These are phyloP conservation scores for Candida yuanshanica DNA, from an alignment of 805 yeast genomes.

Conservation along the genomic window DNA sequence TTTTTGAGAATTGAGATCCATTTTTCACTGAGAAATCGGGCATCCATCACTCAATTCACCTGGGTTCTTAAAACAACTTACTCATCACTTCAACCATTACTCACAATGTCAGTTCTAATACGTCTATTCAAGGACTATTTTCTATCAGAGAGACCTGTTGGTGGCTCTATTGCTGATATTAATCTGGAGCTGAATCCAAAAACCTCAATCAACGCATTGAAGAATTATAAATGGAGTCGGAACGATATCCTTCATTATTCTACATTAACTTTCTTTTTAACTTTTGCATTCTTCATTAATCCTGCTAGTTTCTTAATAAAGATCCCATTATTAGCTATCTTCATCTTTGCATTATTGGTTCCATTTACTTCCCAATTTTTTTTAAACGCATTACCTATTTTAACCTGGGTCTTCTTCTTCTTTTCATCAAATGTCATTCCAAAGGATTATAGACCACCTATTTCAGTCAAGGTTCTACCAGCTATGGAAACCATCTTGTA, in stretches of 20 bases:
- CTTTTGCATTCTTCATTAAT: conserved; percentile 52
- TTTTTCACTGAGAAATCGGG: no score
- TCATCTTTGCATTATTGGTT: conserved; percentile 44
- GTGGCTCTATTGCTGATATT: conserved; percentile 44
- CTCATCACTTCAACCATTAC: no score
- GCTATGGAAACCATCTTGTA: conserved; percentile 88
- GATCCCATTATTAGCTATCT: conserved; percentile 28
- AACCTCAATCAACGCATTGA: conserved; percentile 35
- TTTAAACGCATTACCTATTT: conserved; percentile 74
- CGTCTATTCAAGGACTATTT: conserved; percentile 44
- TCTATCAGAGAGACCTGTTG: conserved; percentile 46
- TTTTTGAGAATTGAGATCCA: no score
- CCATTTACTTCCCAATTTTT: conserved; percentile 85
- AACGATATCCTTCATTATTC: conserved; percentile 50
- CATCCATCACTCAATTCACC: no score
- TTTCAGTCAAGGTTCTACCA: conserved; percentile 81
- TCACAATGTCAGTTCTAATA: conserved; percentile 16
- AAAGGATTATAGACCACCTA: conserved; percentile 74
- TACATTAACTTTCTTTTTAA: conserved; percentile 44
- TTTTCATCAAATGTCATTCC: conserved; percentile 75
- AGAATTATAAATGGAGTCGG: conserved; percentile 35
- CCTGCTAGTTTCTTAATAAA: conserved; percentile 46
- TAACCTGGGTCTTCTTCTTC: conserved; percentile 80
- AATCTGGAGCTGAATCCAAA: conserved; percentile 43
- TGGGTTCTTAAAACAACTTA: no score